Percentiles rank a stretch among this genome's conserved stretches.
Conservation (phyloP, 2,329 filamentous ascomycete genomes). For the Botrytis fabae region DNA sequence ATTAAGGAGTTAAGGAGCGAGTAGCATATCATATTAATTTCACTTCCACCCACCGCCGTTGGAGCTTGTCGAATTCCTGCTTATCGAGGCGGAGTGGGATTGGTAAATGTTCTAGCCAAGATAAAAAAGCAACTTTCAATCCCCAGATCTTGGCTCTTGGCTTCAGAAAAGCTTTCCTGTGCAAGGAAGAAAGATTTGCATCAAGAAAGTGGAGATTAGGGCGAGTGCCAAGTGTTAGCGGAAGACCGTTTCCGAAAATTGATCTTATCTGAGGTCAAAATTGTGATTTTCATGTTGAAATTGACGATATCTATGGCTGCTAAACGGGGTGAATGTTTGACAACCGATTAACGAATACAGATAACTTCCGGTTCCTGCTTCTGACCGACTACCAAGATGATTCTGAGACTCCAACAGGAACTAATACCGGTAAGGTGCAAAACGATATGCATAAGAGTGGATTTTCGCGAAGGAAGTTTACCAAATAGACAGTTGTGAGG, state of each 20-base stretch:
- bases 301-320: background rate
- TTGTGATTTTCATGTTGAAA: background rate
- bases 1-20: background rate
- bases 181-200: constrained; percentile 2
- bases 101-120: background rate
- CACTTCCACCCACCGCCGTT: background rate
- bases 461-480: background rate
- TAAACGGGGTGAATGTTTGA: background rate
- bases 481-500: background rate
- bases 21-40: background rate
- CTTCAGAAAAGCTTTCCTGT: background rate
- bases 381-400: background rate
- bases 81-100: background rate
- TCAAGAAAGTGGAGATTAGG: background rate
- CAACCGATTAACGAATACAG: background rate
- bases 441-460: background rate
- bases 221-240: background rate
- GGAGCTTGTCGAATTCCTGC: background rate
- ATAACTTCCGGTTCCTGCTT: background rate
- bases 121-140: background rate
- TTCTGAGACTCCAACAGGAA: background rate
- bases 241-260: background rate
- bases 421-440: background rate
- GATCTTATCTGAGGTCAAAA: background rate
- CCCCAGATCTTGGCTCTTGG: constrained; percentile 13